Base-by-base conservation (phyloP, 805 yeast species). In the Cyberlindnera sargentensis region DNA sequence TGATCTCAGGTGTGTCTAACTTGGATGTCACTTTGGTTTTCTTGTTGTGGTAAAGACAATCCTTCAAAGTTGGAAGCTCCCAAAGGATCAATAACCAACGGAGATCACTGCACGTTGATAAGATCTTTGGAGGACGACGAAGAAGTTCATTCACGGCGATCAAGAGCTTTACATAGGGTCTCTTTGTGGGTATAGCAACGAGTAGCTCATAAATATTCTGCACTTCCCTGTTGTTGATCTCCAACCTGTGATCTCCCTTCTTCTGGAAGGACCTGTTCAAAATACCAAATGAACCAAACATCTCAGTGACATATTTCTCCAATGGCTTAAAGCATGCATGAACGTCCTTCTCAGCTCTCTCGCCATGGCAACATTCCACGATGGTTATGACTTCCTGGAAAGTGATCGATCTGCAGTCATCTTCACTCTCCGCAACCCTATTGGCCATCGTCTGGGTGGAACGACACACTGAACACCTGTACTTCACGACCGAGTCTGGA, bases 51-150 rank as follows among this genome's bases (percentile, higher is more conserved):
- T 70, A 60, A 4, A 78, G 62, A 8, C 82, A 72, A 24, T 70
- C 64, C 6, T 72, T 63, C 6, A 85, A 60, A 5, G 74, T 67
- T 0, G 96, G 96, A 29, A 82, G 76, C 46, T 84, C 90, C 41
- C 83, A 61, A 9, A 86, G 62, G 3, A 86, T 76, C 15, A 86
- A 61, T 2, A 86, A 52, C 82, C 87, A 84, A 36, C 67, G 58
- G 28, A 80, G 58, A 23, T 75, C 67, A 2, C 62, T 51, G 0
- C 81, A 73, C 9, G 68, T 63, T 6, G 67, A 57, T 34, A 68
- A 47, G 1, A 56, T 30, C 6, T 37, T 56, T 5, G 69, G 65
- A 1, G 80, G 79, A 27, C 79, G 68, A 45, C 73, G 76, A 24
- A 87, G 61, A 3, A 80, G 64, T 6, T 70, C 69, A 37, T 74